phyloP scores from a whole-genome alignment of 108 stramenopile species.

The Aurantiochytrium sp. region DNA sequence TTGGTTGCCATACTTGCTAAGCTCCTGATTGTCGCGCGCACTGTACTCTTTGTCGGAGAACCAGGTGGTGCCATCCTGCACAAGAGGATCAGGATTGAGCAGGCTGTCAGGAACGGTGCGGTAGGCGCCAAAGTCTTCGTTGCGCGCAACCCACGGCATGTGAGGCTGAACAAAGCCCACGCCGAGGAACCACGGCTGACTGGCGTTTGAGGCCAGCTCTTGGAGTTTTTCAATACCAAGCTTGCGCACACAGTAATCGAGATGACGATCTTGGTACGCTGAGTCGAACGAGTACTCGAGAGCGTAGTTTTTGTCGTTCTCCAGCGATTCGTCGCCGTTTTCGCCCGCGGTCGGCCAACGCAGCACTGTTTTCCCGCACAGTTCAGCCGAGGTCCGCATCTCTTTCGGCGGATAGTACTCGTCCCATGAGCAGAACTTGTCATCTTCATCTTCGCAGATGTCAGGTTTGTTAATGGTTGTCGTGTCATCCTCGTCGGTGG shows the following conservation, averaged over 20 bases:
- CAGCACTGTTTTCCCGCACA: background rate
- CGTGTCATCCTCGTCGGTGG: background rate
- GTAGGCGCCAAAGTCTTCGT: background rate
- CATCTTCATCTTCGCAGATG: background rate
- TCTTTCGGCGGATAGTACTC: background rate
- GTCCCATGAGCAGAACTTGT: background rate
- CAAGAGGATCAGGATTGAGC: background rate
- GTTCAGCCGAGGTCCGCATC: background rate
- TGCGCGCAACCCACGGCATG: background rate
- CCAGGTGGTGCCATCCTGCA: background rate
- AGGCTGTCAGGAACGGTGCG: background rate
- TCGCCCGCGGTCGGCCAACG: background rate
- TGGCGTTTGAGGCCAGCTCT: background rate
- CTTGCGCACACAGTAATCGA: background rate
- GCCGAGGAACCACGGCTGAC: background rate
- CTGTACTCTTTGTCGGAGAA: background rate
- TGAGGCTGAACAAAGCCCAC: slow-evolving; percentile 5
- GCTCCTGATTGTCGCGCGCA: background rate
- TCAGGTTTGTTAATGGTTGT: background rate
- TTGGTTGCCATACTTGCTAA: background rate
- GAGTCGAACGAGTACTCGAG: background rate
- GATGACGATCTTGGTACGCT: background rate
- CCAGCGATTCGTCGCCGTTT: background rate
- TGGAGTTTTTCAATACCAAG: background rate
- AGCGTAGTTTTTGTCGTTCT: background rate